These are phyloP conservation scores for Leishmania major DNA, from an alignment of 208 protist genomes.

Conservation along the genomic window DNA sequence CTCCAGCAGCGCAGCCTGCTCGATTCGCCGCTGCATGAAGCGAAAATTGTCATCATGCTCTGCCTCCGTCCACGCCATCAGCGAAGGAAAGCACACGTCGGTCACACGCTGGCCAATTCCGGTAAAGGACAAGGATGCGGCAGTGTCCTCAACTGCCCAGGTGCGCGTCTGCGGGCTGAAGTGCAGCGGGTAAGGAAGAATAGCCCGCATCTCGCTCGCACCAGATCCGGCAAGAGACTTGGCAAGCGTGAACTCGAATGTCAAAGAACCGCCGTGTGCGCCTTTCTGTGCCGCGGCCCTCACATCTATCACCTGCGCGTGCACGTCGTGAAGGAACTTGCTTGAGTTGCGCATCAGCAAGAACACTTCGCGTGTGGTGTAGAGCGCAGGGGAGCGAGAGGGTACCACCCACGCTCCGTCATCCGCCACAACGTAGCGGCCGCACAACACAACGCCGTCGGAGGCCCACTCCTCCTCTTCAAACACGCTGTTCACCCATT, in stretches of 20 bases:
- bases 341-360: conserved; percentile 79
- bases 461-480: conserved; percentile 30
- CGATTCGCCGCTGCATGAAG: conserved; percentile 44
- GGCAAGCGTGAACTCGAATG: conserved; percentile 65
- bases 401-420: conserved; percentile 79
- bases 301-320: conserved; percentile 39
- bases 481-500: conserved; percentile 48
- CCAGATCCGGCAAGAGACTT: conserved; percentile 51
- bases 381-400: conserved; percentile 58
- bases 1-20: conserved; percentile 57
- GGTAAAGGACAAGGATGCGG: conserved; percentile 37
- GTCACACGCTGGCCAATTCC: conserved; percentile 77
- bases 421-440: conserved; percentile 74
- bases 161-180: not conserved
- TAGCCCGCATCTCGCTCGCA: conserved; percentile 69
- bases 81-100: conserved; percentile 75
- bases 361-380: conserved; percentile 70
- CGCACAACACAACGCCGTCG: conserved; percentile 80
- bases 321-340: conserved; percentile 76
- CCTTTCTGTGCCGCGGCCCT: not conserved
- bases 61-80: conserved; percentile 73
- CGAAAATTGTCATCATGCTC: conserved; percentile 63
- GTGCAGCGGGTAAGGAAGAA: conserved; percentile 66
- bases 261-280: not conserved
- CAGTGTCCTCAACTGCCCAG: conserved; percentile 7